Evolutionary conservation across 768 basidiomycete species (phyloP).

Genomic region (Saitozyma sp.): DNA sequence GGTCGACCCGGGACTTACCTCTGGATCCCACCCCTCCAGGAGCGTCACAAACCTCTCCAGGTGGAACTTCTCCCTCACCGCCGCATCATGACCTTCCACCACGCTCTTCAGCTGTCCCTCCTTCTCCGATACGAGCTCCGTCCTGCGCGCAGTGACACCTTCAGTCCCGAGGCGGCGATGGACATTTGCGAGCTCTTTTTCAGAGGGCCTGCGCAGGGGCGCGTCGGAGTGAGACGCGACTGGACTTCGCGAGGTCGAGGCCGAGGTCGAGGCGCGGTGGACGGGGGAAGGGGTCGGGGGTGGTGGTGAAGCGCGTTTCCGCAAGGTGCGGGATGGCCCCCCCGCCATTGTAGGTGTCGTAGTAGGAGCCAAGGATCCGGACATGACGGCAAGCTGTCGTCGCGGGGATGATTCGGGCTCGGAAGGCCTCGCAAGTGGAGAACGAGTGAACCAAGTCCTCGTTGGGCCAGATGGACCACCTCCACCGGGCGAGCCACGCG

Average conservation of each 20-base stretch:
- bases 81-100: slow-evolving; percentile 42
- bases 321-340: too few species aligned
- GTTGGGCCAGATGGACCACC: slow-evolving; percentile 32
- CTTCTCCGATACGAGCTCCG: slow-evolving; percentile 61
- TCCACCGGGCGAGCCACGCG: slow-evolving; percentile 25
- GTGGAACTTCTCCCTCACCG: slow-evolving; percentile 81
- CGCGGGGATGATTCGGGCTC: too few species aligned
- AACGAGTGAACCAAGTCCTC: too few species aligned
- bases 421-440: too few species aligned
- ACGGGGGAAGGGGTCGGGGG: background rate
- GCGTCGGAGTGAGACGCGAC: background rate
- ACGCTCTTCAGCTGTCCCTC: slow-evolving; percentile 64
- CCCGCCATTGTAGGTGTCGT: too few species aligned
- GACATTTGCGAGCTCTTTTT: slow-evolving; percentile 25
- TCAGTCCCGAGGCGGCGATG: slow-evolving; percentile 22
- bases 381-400: too few species aligned
- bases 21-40: slow-evolving; percentile 69
- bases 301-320: background rate
- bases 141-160: slow-evolving; percentile 23
- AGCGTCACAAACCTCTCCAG: slow-evolving; percentile 76
- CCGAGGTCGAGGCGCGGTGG: too few species aligned
- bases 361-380: too few species aligned
- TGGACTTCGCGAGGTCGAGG: too few species aligned
- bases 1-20: slow-evolving; percentile 56
- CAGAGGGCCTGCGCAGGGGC: slow-evolving; percentile 15